A percentile compares a stretch with the other conserved stretches of the same genome.
These are phyloP conservation scores for Tripidium arundinaceum DNA, from an alignment of 202 grass and related monocot species.

Conservation along the genomic window DNA sequence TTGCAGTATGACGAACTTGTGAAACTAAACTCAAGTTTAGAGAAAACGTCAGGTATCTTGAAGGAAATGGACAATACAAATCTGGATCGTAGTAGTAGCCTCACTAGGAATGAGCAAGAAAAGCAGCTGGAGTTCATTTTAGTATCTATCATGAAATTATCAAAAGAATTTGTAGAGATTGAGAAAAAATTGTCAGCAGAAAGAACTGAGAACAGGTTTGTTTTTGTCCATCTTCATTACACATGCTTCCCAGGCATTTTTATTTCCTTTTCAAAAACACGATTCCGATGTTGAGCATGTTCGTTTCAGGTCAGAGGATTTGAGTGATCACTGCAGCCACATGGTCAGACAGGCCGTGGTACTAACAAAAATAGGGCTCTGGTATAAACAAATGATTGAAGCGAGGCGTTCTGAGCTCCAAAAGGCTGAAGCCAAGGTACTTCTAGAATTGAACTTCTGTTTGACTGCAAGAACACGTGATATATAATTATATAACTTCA, in stretches of 20 bases:
- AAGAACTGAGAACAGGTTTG: constrained; percentile 56
- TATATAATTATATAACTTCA: neutral
- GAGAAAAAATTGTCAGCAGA: constrained; percentile 49
- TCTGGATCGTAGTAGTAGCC: constrained; percentile 2
- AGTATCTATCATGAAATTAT: constrained; percentile 60
- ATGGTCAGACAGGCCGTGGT: constrained; percentile 59
- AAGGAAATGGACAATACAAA: constrained; percentile 38
- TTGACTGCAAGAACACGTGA: neutral
- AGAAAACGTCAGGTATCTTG: constrained; percentile 17
- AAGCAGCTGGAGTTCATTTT: constrained; percentile 61
- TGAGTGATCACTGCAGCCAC: neutral
- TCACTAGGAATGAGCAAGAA: constrained; percentile 51
- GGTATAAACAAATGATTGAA: constrained; percentile 85
- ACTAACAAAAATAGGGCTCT: constrained; percentile 70
- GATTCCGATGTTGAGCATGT: no score
- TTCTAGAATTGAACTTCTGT: neutral
- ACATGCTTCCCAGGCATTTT: neutral
- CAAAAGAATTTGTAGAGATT: constrained; percentile 67
- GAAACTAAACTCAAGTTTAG: constrained; percentile 39
- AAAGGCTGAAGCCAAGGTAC: constrained; percentile 83
- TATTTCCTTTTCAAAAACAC: no score
- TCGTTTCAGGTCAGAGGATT: no score
- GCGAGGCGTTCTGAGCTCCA: constrained; percentile 66
- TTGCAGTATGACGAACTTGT: constrained; percentile 35
- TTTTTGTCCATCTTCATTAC: constrained; percentile 21